Evolutionary conservation across 257 asterid genomes (phyloP).

Genomic region (Pogostemon cablin): DNA sequence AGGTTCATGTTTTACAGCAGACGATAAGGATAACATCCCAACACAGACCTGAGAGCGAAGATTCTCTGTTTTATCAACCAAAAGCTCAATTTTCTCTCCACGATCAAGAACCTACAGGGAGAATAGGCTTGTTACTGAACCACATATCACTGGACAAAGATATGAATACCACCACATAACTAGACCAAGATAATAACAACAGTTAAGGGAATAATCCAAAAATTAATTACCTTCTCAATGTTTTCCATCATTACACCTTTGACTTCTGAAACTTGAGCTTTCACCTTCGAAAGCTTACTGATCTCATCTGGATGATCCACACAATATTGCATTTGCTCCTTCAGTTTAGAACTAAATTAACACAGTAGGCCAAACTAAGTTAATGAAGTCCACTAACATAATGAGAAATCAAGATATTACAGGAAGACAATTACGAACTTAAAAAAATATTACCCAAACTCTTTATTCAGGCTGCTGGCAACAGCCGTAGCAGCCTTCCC

Average conservation of each 20-base stretch:
- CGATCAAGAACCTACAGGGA: slow-evolving; percentile 85
- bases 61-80: slow-evolving; percentile 91
- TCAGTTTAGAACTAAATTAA: slow-evolving; percentile 72
- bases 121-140: slow-evolving; percentile 19
- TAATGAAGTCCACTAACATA: background rate
- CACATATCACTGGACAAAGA: slow-evolving; percentile 13
- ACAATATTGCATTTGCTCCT: slow-evolving; percentile 97
- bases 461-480: slow-evolving; percentile 78
- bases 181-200: background rate
- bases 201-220: background rate
- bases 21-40: slow-evolving; percentile 7
- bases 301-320: slow-evolving; percentile 96
- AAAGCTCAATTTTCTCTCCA: slow-evolving; percentile 90
- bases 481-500: slow-evolving; percentile 97
- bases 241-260: slow-evolving; percentile 99
- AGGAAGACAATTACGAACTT: slow-evolving; percentile 6
- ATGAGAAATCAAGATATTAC: background rate
- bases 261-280: slow-evolving; percentile 96
- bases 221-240: slow-evolving; percentile 74
- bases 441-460: slow-evolving; percentile 66
- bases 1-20: slow-evolving; percentile 10
- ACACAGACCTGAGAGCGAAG: slow-evolving; percentile 80
- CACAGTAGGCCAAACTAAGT: slow-evolving; percentile 21
- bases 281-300: slow-evolving; percentile 84
- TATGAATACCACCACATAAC: slow-evolving; percentile 17